Evolutionary conservation across 2,329 filamentous ascomycete genomes (phyloP).

Genomic region (Fusarium camptoceras): DNA sequence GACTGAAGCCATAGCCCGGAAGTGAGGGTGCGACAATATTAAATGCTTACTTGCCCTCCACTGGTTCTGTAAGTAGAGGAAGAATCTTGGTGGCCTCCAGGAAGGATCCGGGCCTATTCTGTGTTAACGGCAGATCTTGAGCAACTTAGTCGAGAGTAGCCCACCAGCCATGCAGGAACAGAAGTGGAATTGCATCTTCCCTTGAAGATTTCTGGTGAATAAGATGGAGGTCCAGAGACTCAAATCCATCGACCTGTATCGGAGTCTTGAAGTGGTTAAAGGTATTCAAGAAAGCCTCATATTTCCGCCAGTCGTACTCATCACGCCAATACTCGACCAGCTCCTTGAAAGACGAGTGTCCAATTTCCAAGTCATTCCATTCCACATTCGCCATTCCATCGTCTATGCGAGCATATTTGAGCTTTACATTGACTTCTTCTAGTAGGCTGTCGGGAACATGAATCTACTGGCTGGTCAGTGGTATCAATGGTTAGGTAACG

Average conservation of each 20-base stretch:
- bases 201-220: not conserved
- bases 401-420: not conserved
- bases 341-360: not conserved
- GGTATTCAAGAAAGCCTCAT: not conserved
- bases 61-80: not conserved
- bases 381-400: not conserved
- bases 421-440: not conserved
- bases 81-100: not conserved
- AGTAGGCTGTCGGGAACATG: not conserved
- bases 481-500: fast-evolving
- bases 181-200: not conserved
- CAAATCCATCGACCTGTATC: not conserved
- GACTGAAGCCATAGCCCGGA: not conserved
- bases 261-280: not conserved
- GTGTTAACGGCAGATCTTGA: not conserved
- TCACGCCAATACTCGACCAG: not conserved
- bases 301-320: not conserved
- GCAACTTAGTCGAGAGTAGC: not conserved
- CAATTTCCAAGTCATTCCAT: not conserved
- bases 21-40: not conserved
- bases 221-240: not conserved
- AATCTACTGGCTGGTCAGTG: not conserved
- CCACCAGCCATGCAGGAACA: not conserved
- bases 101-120: not conserved
- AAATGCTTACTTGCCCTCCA: not conserved